Evolutionary conservation across 192 early-diverging fungal genomes (phyloP), one percentile per base, ranked within the genome.

Genomic region (Coemansia sp.): DNA sequence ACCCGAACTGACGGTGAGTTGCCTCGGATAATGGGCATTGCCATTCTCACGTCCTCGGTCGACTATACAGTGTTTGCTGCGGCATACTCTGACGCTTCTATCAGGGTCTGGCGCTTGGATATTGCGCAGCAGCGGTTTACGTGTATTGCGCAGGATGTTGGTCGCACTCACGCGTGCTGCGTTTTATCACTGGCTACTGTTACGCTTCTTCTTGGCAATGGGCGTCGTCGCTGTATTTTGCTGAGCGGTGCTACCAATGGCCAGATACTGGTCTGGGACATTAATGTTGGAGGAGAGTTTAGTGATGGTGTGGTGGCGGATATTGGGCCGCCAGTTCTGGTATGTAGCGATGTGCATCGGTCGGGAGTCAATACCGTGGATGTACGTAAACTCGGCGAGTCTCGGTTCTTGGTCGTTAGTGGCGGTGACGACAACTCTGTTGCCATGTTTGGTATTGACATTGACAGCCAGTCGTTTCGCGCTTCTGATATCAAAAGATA

Each of bases 351-450:
- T 35, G 70, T 74, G 27, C 90, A 91, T 22, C 89, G 89, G 79
- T 92, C 90, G 7, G 94, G 94, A 15, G 85, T 95, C n/a, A 94
- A 95, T 65, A 80, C 85, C 9, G 38, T 95, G 38, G 76, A 84
- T 49, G 80, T 86, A 1, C 40, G 60, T 20, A 35, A 22, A 58
- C 10, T 38, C 20, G 71, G 22, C 5, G 58, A 37, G 2, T 20
- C 40, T 6, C 40, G 39, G 4, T 41, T 73, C 14, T 19, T 89
- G 40, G 43, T 91, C 3, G 85, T 85, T 6, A 88, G 86, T n/a
- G 93, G 92, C 15, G 94, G 94, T 4, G 94, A 95, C 47, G 92
- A 94, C 68, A 91, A 91, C 71, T 76, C 84, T 1, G 35, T 92
- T 19, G 60, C 72, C 12, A 49, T 45, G 51, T 19, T 87, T 31